A percentile compares a stretch with the other conserved stretches of the same genome.
Conservation (phyloP, 2,329 filamentous ascomycete genomes). For the Tolypocladium paradoxum region DNA sequence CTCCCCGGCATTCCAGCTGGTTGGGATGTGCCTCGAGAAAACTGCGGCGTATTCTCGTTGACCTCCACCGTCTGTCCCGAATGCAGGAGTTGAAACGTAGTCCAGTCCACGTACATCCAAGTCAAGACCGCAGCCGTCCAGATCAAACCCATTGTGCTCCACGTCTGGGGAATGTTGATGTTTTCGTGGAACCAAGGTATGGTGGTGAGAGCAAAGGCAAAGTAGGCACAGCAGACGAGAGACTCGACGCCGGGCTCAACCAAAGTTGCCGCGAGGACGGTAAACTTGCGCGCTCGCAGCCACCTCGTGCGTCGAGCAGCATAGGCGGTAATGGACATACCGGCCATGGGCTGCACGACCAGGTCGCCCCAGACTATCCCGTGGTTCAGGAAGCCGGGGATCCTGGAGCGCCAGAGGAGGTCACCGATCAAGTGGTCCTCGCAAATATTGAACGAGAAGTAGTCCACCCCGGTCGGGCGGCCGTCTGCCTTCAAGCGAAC, state of each 20-base stretch:
- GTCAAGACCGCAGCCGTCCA: slow-evolving; percentile 55
- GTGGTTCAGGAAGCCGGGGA: slow-evolving; percentile 64
- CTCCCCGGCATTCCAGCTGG: slow-evolving; percentile 34
- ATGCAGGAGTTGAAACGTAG: slow-evolving; percentile 64
- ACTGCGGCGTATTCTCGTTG: slow-evolving; percentile 63
- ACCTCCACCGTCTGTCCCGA: slow-evolving; percentile 58
- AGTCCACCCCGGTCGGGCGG: slow-evolving; percentile 64
- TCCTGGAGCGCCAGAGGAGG: slow-evolving; percentile 64
- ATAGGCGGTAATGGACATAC: slow-evolving; percentile 69
- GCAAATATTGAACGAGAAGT: slow-evolving; percentile 92
- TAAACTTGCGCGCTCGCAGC: slow-evolving; percentile 90
- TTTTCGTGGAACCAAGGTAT: slow-evolving; percentile 49
- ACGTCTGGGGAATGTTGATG: slow-evolving; percentile 50
- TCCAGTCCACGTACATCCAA: slow-evolving; percentile 71
- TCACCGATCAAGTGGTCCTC: slow-evolving; percentile 96
- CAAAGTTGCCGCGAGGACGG: slow-evolving; percentile 76
- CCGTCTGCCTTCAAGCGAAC: slow-evolving; percentile 27
- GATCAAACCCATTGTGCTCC: slow-evolving; percentile 50
- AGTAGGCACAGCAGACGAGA: slow-evolving; percentile 71
- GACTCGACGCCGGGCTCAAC: slow-evolving; percentile 90
- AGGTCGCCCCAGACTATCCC: slow-evolving; percentile 76
- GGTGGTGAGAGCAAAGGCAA: slow-evolving; percentile 68
- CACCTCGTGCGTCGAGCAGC: slow-evolving; percentile 74
- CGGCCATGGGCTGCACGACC: slow-evolving; percentile 78
- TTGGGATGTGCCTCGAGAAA: slow-evolving; percentile 43